Evolutionary conservation across 345 rosid species (phyloP), one percentile per base, ranked within the genome.

Genomic region (Gossypioides kirkii): DNA sequence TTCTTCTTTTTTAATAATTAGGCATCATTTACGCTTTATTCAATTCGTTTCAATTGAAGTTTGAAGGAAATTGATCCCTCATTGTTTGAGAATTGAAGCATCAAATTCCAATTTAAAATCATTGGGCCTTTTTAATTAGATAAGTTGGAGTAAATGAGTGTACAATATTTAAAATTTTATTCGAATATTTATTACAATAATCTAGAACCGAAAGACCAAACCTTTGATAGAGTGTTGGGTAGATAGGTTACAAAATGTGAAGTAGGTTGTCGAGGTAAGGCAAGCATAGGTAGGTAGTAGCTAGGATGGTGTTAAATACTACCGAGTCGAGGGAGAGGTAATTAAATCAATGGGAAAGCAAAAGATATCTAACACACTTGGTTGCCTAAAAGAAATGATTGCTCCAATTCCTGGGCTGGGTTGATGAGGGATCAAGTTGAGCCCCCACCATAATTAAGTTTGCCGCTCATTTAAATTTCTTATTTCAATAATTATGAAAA

Each of bases 391-490:
- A 13, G 22, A 20, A 9, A 55, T 22, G 8, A 46, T 25, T 26
- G 56, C 42, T 67, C 23, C 32, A 25, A 67, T 25, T 47, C 71
- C 55, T 67, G 16, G 71, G 42, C 55, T 67, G 16, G 71, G 42
- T 52, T 46, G 54, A 25, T 67, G 71, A 13, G 23, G 42, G 47
- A 43, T 13, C 52, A 22, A 45, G 6, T 65, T 43, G 38, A 65
- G 12, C 26, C 36, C 36, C 55, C 41, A 16, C 14, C 16, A 23
- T 67, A 55, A 22, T 22, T 22, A 18, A 64, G 32, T 65, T 42
- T 18, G 50, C 52, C 10, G n/a, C 1, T 59, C 63, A 12, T 60
- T 61, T 42, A 65, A 43, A 43, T 12, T 9, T 28, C 55, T 5
- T 49, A 4, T 67, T 25, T 13, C 38, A 32, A 67, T 22, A 22